These are phyloP conservation scores for Neurospora cerealis DNA, from an alignment of 495 filamentous ascomycete species.

Conservation along the genomic window DNA sequence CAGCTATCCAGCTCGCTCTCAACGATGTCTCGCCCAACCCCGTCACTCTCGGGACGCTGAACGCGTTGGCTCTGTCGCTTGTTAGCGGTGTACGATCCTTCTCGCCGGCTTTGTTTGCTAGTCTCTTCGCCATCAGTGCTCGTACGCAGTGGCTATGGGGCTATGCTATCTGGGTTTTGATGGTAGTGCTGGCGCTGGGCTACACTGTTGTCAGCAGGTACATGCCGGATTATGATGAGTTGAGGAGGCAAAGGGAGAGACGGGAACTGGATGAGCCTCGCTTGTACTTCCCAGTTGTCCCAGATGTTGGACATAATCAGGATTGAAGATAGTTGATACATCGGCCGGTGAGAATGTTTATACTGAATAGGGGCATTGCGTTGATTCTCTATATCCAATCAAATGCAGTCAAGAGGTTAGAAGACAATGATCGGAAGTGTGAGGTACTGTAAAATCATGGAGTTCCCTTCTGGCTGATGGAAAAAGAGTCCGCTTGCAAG, in stretches of 20 bases:
- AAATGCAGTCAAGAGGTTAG: neutral
- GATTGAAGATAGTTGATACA: no score
- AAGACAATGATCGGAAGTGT: neutral
- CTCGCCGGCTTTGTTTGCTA: constrained; percentile 49
- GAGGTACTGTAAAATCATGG: neutral
- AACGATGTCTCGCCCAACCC: constrained; percentile 58
- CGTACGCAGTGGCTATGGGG: constrained; percentile 45
- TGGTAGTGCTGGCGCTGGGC: constrained; percentile 36
- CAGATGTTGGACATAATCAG: no score
- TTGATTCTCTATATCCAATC: neutral
- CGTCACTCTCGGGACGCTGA: constrained; percentile 50
- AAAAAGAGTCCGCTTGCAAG: neutral
- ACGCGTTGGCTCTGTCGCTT: constrained; percentile 50
- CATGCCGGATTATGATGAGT: constrained; percentile 40
- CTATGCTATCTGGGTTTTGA: constrained; percentile 56
- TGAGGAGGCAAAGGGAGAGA: constrained; percentile 18
- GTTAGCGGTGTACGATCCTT: constrained; percentile 44
- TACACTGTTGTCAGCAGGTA: constrained; percentile 35
- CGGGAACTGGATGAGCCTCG: neutral
- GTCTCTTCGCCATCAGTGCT: constrained; percentile 51
- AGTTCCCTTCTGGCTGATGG: neutral
- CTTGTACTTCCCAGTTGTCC: no score
- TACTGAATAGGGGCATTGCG: neutral
- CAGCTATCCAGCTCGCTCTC: constrained; percentile 54
- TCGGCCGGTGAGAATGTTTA: no score